phyloP scores from a whole-genome alignment of 306 rosid species.

The Begonia loranthoides region DNA sequence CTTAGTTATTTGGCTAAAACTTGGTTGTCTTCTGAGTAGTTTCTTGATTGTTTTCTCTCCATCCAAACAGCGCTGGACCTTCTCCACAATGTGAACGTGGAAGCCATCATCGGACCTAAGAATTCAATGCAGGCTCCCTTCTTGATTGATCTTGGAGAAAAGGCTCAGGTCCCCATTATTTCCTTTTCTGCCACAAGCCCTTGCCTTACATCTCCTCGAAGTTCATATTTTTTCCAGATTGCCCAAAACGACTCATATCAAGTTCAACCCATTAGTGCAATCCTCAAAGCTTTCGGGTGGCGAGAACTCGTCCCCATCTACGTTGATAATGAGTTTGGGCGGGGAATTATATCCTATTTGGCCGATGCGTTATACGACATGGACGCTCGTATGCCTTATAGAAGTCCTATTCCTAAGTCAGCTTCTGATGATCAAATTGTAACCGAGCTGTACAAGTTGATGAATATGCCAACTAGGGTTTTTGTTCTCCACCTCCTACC shows the following conservation, averaged over 20 bases:
- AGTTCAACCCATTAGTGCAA: constrained; percentile 11
- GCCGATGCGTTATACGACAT: constrained; percentile 9
- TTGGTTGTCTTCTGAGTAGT: too few relatives aligned
- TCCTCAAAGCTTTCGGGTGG: constrained; percentile 20
- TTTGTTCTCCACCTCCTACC: constrained; percentile 17
- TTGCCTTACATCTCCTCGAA: constrained; percentile 13
- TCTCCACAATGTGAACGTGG: constrained; percentile 29
- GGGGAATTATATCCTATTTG: constrained; percentile 7
- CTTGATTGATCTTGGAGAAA: constrained; percentile 14
- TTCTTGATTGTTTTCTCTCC: too few relatives aligned
- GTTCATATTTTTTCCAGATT: constrained; percentile 14
- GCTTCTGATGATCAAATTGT: constrained; percentile 15
- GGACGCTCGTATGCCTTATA: constrained; percentile 11
- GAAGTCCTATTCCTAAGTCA: constrained; percentile 12
- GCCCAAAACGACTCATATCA: constrained; percentile 11
- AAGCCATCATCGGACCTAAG: constrained; percentile 27
- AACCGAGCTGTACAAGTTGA: constrained; percentile 16
- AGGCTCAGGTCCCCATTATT: constrained; percentile 25
- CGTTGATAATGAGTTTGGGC: constrained; percentile 11
- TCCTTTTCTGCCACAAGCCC: constrained; percentile 19
- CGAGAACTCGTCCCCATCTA: constrained; percentile 12
- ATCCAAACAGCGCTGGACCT: constrained; percentile 23
- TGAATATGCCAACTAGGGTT: constrained; percentile 17
- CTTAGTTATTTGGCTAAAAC: too few relatives aligned
- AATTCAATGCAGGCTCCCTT: constrained; percentile 18